Evolutionary conservation across 129 eudicot genomes (phyloP).

Genomic region (Tagetes erecta): DNA sequence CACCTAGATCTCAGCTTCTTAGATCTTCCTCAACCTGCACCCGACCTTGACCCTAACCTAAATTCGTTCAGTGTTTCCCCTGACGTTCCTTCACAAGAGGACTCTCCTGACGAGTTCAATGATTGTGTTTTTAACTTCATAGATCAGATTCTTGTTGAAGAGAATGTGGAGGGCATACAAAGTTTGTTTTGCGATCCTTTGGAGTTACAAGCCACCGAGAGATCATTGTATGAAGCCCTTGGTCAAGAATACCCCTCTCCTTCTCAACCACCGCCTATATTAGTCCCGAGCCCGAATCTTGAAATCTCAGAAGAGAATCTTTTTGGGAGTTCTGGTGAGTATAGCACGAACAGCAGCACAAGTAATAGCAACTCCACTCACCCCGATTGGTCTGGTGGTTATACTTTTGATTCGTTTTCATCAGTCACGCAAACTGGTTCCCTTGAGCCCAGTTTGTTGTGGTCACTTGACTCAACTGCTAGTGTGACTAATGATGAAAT

Average conservation of each 20-base stretch:
- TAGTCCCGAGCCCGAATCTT: not conserved
- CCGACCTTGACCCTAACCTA: constrained; percentile 27
- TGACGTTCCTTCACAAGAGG: constrained; percentile 36
- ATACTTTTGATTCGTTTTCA: constrained; percentile 40
- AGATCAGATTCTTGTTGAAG: constrained; percentile 73
- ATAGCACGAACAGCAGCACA: constrained; percentile 49
- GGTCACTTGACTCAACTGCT: constrained; percentile 37
- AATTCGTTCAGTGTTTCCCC: constrained; percentile 35
- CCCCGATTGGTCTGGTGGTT: constrained; percentile 44
- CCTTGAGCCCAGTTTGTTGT: constrained; percentile 12
- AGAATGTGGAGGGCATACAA: constrained; percentile 64
- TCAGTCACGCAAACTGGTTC: constrained; percentile 28
- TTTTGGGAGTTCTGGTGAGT: constrained; percentile 46
- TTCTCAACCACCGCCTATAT: constrained; percentile 20
- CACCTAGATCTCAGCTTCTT: constrained; percentile 50
- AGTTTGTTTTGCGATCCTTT: constrained; percentile 75
- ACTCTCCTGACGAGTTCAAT: constrained; percentile 68
- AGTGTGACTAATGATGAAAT: constrained; percentile 34
- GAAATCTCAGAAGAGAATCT: constrained; percentile 50
- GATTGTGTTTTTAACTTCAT: constrained; percentile 65
- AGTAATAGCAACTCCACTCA: constrained; percentile 38
- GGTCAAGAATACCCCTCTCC: constrained; percentile 62
- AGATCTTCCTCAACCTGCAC: constrained; percentile 40
- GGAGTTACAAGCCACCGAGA: constrained; percentile 69
- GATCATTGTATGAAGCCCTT: constrained; percentile 68